phyloP scores from a whole-genome alignment of 2,329 filamentous ascomycete species.

The Epichloe aotearoae region DNA sequence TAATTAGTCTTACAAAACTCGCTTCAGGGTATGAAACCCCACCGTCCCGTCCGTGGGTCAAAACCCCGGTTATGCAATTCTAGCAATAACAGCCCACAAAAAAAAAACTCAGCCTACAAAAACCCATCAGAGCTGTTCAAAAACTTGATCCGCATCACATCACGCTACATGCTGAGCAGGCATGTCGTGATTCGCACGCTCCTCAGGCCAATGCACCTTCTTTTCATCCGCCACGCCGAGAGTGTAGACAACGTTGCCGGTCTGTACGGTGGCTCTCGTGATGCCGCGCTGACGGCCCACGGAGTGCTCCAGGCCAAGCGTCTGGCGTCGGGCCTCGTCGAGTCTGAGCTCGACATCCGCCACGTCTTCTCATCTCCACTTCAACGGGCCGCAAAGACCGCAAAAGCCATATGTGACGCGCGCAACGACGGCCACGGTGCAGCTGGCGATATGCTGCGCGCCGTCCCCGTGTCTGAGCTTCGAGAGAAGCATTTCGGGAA shows the following conservation, averaged over 20 bases:
- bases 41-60: too few relatives aligned
- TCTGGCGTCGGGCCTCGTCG: conserved; percentile 49
- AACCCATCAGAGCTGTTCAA: neutral
- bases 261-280: conserved; percentile 65
- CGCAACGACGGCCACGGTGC: conserved; percentile 23
- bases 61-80: conserved; percentile 1
- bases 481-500: conserved; percentile 65
- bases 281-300: conserved; percentile 71
- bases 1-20: too few relatives aligned
- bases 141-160: too few relatives aligned
- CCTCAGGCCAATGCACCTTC: conserved; percentile 30
- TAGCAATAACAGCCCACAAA: neutral
- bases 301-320: conserved; percentile 66
- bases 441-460: conserved; percentile 3
- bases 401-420: conserved; percentile 47
- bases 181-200: neutral
- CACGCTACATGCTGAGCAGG: neutral
- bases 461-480: conserved; percentile 29
- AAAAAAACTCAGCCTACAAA: neutral
- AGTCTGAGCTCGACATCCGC: conserved; percentile 25
- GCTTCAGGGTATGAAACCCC: too few relatives aligned
- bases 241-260: conserved; percentile 79
- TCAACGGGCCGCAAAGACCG: conserved; percentile 59
- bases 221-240: conserved; percentile 78
- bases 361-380: conserved; percentile 69